phyloP scores from a whole-genome alignment of 208 protist genomes.

The Leishmania major region DNA sequence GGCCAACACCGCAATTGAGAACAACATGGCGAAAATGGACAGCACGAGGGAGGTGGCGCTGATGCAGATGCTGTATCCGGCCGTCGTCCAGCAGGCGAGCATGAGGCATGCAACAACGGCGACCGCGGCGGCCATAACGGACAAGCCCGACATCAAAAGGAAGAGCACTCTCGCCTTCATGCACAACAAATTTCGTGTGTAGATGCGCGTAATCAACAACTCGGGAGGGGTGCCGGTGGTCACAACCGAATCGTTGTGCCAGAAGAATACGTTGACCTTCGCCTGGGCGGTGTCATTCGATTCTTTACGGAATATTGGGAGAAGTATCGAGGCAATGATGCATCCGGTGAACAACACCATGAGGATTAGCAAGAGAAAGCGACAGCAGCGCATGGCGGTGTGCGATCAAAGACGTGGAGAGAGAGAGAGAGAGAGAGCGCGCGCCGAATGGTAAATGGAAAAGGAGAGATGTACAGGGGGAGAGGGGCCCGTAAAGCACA shows the following conservation, averaged over 20 bases:
- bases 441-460: too few species aligned
- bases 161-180: not conserved
- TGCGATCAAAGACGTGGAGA: too few species aligned
- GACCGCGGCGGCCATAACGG: not conserved
- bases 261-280: not conserved
- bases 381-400: constrained; percentile 18
- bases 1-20: not conserved
- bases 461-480: too few species aligned
- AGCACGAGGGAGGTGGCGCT: not conserved
- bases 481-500: too few species aligned
- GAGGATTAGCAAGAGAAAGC: constrained; percentile 4
- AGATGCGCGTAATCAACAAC: not conserved
- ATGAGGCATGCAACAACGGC: not conserved
- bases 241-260: not conserved
- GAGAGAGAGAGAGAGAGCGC: too few species aligned
- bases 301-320: constrained; percentile 3
- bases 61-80: not conserved
- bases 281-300: not conserved
- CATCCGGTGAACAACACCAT: constrained; percentile 1
- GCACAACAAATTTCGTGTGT: constrained; percentile 1
- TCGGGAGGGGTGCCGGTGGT: not conserved
- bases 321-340: constrained; percentile 13
- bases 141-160: not conserved
- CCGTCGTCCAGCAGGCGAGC: constrained; percentile 5
- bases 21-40: not conserved